Percentiles rank a stretch among this genome's conserved stretches.
These are phyloP conservation scores for Hypoxylon sp. DNA, from an alignment of 2,329 filamentous ascomycete genomes.

Conservation along the genomic window DNA sequence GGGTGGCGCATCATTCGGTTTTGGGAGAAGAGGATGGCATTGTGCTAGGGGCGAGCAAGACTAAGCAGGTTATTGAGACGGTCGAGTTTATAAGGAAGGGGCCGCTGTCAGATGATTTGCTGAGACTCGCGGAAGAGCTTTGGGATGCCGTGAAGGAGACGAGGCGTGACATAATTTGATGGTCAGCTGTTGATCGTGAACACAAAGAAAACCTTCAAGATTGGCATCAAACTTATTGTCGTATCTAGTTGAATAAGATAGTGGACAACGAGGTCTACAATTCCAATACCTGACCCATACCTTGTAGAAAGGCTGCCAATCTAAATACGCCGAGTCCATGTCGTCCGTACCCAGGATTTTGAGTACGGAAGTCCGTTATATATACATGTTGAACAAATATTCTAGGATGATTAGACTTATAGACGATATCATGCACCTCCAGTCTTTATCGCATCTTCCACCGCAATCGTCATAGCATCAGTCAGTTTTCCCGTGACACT, in stretches of 20 bases:
- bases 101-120: slow-evolving; percentile 50
- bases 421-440: not conserved
- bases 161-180: slow-evolving; percentile 37
- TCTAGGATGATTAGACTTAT: not conserved
- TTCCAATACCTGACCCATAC: slow-evolving; percentile 19
- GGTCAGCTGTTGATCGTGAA: too few species aligned
- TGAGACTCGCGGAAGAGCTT: slow-evolving; percentile 43
- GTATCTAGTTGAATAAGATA: slow-evolving; percentile 49
- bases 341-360: slow-evolving; percentile 3
- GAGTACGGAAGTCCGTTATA: slow-evolving; percentile 19
- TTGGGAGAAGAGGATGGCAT: slow-evolving; percentile 53
- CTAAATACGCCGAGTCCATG: slow-evolving; percentile 42
- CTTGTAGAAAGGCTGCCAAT: slow-evolving; percentile 9
- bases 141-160: slow-evolving; percentile 47
- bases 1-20: slow-evolving; percentile 54
- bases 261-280: slow-evolving; percentile 26
- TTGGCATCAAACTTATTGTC: slow-evolving; percentile 2
- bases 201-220: not conserved
- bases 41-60: slow-evolving; percentile 56
- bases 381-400: slow-evolving; percentile 39
- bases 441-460: slow-evolving; percentile 46
- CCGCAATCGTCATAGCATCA: slow-evolving; percentile 43
- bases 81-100: slow-evolving; percentile 52
- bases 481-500: slow-evolving; percentile 43
- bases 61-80: slow-evolving; percentile 54